phyloP scores from a whole-genome alignment of 352 stramenopile genomes.

The Phytophthora crassamura region DNA sequence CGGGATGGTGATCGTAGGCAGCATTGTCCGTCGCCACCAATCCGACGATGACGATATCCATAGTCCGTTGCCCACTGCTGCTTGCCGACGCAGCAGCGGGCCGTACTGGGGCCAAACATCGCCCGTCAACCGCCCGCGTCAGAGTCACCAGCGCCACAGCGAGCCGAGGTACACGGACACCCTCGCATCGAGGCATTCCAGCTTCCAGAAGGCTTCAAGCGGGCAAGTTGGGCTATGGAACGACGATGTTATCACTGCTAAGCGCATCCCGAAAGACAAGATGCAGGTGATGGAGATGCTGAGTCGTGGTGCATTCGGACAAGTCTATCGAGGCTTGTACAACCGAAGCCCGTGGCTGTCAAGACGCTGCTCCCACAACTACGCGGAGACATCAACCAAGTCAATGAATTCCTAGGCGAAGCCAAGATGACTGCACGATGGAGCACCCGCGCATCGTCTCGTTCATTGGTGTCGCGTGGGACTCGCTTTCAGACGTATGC shows the following conservation, averaged over 20 bases:
- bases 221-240: conserved; percentile 17
- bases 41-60: conserved; percentile 1
- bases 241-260: conserved; percentile 35
- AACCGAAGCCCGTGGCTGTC: conserved; percentile 31
- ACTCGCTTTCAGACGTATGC: conserved; percentile 44
- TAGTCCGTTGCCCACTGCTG: not conserved
- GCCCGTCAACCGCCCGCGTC: not conserved
- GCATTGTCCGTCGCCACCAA: not conserved
- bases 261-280: conserved; percentile 34
- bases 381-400: conserved; percentile 23
- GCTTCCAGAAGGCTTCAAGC: not conserved
- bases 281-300: conserved; percentile 29
- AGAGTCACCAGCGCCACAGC: conserved; percentile 2
- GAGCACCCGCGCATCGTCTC: conserved; percentile 49
- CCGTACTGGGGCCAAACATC: conserved; percentile 13
- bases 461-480: conserved; percentile 59
- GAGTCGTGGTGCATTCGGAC: conserved; percentile 32
- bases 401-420: conserved; percentile 38
- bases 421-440: conserved; percentile 29
- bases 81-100: not conserved
- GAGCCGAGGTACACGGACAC: conserved; percentile 5
- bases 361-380: conserved; percentile 38
- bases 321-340: conserved; percentile 45
- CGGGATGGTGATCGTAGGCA: not conserved
- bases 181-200: not conserved